Percentiles rank a stretch among this genome's conserved stretches.
Conservation (phyloP, 2,329 filamentous ascomycete species). For the Leptosphaerulina australis region DNA sequence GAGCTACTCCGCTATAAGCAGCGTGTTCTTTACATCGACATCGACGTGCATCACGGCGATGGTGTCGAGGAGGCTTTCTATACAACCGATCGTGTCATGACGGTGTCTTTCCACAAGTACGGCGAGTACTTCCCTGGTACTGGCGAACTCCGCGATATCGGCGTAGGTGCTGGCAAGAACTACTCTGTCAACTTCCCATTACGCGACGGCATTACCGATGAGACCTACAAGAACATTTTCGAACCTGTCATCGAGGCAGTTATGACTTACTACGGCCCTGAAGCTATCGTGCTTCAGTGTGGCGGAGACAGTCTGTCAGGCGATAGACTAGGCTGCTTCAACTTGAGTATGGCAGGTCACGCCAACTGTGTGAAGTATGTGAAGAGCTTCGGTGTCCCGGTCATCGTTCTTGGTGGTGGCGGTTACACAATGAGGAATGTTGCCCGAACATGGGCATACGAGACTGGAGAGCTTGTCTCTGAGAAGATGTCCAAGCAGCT, state of each 20-base stretch:
- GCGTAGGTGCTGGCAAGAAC: constrained; percentile 69
- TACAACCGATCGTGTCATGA: constrained; percentile 74
- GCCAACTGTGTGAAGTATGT: constrained; percentile 73
- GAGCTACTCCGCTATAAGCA: constrained; percentile 83
- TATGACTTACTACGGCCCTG: constrained; percentile 72
- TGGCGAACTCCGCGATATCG: constrained; percentile 71
- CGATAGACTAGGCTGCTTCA: constrained; percentile 72
- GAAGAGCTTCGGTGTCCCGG: constrained; percentile 70
- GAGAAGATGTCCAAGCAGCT: constrained; percentile 81
- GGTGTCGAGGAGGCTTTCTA: constrained; percentile 76
- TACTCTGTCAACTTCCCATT: constrained; percentile 73
- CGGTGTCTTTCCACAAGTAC: constrained; percentile 74
- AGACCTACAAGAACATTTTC: constrained; percentile 71
- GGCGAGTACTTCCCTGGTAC: constrained; percentile 75
- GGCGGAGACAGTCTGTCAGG: constrained; percentile 71
- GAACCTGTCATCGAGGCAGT: constrained; percentile 70
- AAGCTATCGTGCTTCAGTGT: constrained; percentile 72
- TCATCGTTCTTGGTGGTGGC: constrained; percentile 69
- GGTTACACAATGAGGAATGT: constrained; percentile 74
- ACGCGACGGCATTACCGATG: constrained; percentile 71
- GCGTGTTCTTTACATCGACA: constrained; percentile 92
- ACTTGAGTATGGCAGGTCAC: constrained; percentile 72
- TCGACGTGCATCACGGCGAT: constrained; percentile 90
- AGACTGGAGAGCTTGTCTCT: constrained; percentile 82
- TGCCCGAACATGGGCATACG: constrained; percentile 65